phyloP scores from a whole-genome alignment of 2,329 filamentous ascomycete genomes.

The Monosporascus sp. region DNA sequence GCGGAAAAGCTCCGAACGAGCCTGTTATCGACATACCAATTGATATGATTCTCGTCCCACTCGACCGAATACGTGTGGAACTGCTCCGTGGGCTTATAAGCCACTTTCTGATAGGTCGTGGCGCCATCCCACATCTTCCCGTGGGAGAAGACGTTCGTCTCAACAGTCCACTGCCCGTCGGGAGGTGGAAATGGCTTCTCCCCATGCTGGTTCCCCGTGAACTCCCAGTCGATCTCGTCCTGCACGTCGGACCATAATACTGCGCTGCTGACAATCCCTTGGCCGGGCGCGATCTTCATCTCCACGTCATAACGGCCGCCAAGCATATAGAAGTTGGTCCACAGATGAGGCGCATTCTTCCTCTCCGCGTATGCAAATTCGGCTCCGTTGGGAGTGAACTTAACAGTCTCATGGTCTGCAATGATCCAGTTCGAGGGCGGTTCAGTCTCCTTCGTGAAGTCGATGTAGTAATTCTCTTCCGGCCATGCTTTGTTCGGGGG shows the following conservation, averaged over 20 bases:
- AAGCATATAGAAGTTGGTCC: conserved; percentile 28
- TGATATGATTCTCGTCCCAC: conserved; percentile 24
- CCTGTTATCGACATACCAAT: conserved; percentile 25
- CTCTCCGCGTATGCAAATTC: conserved; percentile 24
- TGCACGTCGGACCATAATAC: conserved; percentile 26
- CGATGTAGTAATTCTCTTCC: conserved; percentile 22
- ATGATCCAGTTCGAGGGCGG: conserved; percentile 20
- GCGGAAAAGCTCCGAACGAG: conserved; percentile 20
- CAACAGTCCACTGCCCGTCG: conserved; percentile 20
- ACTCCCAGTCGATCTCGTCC: conserved; percentile 28
- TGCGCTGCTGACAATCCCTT: conserved; percentile 23
- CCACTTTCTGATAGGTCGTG: conserved; percentile 21
- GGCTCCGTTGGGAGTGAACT: conserved; percentile 23
- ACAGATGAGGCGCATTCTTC: conserved; percentile 25
- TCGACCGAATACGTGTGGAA: conserved; percentile 29
- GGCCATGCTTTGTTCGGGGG: conserved; percentile 22
- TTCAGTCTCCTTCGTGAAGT: conserved; percentile 24
- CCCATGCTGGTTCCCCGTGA: conserved; percentile 27
- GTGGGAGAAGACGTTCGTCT: conserved; percentile 21
- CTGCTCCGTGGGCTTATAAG: conserved; percentile 20
- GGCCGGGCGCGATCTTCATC: conserved; percentile 26
- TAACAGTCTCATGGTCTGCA: conserved; percentile 18
- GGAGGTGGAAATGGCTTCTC: conserved; percentile 23
- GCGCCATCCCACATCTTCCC: conserved; percentile 28
- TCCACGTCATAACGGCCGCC: conserved; percentile 27